Base-by-base conservation (phyloP, 2,329 filamentous ascomycete species). In the Botrytis fabae region DNA sequence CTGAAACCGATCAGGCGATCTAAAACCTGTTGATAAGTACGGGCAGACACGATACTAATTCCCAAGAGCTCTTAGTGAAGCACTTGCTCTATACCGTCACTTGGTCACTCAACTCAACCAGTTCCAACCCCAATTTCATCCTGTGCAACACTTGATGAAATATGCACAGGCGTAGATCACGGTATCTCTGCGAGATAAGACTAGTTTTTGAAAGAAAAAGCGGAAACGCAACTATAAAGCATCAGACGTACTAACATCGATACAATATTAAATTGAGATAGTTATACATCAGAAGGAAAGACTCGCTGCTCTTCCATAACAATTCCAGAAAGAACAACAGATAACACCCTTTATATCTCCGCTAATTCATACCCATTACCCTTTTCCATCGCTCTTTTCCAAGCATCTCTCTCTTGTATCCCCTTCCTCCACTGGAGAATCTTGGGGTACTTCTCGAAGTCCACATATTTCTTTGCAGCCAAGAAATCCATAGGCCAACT, bases 401-500 rank as follows among this genome's bases (percentile, higher is more conserved):
- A 82, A 14, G 79, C 80, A 8, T 78, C 77, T 51, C 80, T 76
- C 7, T 76, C 75, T 46, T 74, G 69, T 12, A 81, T 71, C 62
- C 77, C 80, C 71, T 75, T 72, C 73, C 79, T 78, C 82, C 81
- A 83, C 40, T 72, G 77, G 32, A 59, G 70, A 32, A 83, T 25
- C 68, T 78, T 82, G 7, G 80, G 81, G 74, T 78, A 82, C 32
- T 77, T 75, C 66, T 74, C 51, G 38, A 79, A 72, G 74, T 83
- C 76, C 40, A 81, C 77, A 71, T 78, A 82, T 25, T 75, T 76
- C 40, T 79, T 78, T 64, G 78, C 75, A n/a, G 51, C 74, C 59
- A 81, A 78, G 25, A 79, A 75, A 72, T 82, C 81, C 75, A 83
- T 74, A 0, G 80, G 79, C 75, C 77, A 83, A 64, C 74, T 80